Conservation (phyloP, 2,329 filamentous ascomycete species). For the Trichoderma pleuroti region DNA sequence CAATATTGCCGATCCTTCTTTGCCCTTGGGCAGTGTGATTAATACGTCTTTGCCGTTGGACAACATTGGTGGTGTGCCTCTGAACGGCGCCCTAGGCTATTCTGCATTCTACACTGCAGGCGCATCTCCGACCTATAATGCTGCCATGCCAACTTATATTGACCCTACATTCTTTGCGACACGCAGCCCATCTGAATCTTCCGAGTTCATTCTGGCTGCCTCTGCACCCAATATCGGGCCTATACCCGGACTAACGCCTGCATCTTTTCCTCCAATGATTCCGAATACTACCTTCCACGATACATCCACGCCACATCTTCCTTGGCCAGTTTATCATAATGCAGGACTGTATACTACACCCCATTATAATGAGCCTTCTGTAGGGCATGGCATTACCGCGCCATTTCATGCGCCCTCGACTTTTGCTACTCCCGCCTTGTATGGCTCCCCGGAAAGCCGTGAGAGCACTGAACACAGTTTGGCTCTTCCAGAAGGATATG, state of each 20-base stretch:
- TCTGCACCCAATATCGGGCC: no score
- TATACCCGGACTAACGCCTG: background rate
- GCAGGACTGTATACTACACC: background rate
- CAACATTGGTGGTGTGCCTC: background rate
- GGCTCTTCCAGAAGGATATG: background rate
- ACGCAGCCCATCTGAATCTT: background rate
- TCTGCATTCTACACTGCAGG: background rate
- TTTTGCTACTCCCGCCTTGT: background rate
- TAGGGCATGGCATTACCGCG: no score
- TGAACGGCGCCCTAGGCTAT: background rate
- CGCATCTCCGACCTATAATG: background rate
- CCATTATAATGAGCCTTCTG: background rate
- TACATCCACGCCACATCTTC: background rate
- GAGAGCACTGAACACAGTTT: no score
- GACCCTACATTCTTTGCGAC: background rate
- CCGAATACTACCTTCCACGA: background rate
- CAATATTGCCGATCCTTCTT: background rate
- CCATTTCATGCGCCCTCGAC: background rate
- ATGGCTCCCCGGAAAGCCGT: background rate
- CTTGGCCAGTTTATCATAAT: background rate
- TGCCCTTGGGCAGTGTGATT: no score
- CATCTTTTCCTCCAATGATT: background rate
- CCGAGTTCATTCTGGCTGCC: background rate
- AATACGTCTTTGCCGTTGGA: no score
- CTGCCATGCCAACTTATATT: background rate